Percentiles rank a stretch among this genome's conserved stretches.
phyloP scores from a whole-genome alignment of 768 basidiomycete genomes.

The Thelephora aurantiotincta region DNA sequence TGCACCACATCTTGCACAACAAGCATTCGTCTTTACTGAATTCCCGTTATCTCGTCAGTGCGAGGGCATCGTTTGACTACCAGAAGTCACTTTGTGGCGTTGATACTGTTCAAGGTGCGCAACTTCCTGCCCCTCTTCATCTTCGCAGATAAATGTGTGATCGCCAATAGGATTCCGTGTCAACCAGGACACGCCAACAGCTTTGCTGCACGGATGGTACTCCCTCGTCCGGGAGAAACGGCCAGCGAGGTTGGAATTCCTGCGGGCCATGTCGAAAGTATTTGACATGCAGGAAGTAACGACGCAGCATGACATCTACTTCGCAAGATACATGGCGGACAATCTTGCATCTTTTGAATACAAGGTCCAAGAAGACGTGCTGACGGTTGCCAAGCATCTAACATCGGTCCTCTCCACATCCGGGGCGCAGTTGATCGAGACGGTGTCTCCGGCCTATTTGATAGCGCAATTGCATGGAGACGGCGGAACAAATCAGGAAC shows the following conservation, averaged over 20 bases:
- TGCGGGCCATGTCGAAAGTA: constrained; percentile 67
- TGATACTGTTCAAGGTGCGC: constrained; percentile 39
- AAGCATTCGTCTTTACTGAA: constrained; percentile 89
- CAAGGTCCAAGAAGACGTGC: constrained; percentile 87
- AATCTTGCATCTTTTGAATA: constrained; percentile 89
- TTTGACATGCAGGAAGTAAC: constrained; percentile 63
- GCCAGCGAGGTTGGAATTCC: constrained; percentile 70
- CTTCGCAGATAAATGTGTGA: neutral
- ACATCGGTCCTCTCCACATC: constrained; percentile 64
- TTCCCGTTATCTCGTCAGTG: constrained; percentile 70
- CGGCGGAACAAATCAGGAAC: neutral
- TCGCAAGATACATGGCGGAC: constrained; percentile 88
- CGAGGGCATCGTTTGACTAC: constrained; percentile 71
- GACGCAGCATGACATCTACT: constrained; percentile 70
- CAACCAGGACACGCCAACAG: constrained; percentile 41
- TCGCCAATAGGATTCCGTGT: constrained; percentile 43
- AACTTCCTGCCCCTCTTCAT: neutral
- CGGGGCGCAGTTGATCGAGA: constrained; percentile 72
- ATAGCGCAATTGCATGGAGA: constrained; percentile 41
- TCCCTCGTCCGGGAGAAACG: constrained; percentile 85
- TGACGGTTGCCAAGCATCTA: constrained; percentile 71
- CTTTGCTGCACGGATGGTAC: constrained; percentile 85
- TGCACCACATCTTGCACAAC: constrained; percentile 71
- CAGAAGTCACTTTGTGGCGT: constrained; percentile 39
- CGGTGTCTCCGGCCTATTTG: constrained; percentile 56